Conservation (phyloP, 768 basidiomycete species). For the Hypholoma sublateritium region DNA sequence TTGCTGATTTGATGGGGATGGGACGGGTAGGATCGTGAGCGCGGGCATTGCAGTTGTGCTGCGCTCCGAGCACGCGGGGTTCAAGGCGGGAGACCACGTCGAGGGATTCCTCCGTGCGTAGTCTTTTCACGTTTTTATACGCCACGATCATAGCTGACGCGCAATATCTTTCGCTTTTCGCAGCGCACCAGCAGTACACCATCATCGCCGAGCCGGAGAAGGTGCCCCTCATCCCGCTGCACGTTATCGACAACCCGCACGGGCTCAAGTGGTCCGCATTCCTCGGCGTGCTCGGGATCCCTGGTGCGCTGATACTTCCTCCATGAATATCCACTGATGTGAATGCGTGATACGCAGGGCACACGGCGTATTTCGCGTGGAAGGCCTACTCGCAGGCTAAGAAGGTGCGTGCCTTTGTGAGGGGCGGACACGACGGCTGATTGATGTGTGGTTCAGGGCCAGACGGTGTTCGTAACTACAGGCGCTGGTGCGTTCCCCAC, state of each 20-base stretch:
- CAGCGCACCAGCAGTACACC: slow-evolving; percentile 43
- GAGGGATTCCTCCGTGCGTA: slow-evolving; percentile 31
- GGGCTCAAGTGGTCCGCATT: slow-evolving; percentile 48
- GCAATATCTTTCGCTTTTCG: too few species aligned
- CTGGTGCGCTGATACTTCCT: slow-evolving; percentile 34
- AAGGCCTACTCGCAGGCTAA: slow-evolving; percentile 37
- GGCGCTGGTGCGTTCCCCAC: too few species aligned
- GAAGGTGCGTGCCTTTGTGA: slow-evolving; percentile 21
- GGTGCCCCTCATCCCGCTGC: slow-evolving; percentile 15
- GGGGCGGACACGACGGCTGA: background rate
- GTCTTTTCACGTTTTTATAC: background rate
- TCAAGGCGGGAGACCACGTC: slow-evolving; percentile 40
- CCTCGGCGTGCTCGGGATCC: slow-evolving; percentile 54
- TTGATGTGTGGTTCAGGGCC: slow-evolving; percentile 26
- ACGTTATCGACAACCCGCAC: slow-evolving; percentile 38
- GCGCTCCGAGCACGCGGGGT: slow-evolving; percentile 35
- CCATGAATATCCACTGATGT: too few species aligned
- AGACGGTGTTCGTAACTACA: slow-evolving; percentile 37
- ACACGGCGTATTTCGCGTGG: slow-evolving; percentile 41
- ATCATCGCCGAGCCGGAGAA: slow-evolving; percentile 15
- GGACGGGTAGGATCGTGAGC: slow-evolving; percentile 10
- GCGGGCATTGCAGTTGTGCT: slow-evolving; percentile 43
- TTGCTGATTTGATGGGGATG: too few species aligned
- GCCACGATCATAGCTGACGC: too few species aligned
- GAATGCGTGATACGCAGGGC: slow-evolving; percentile 25